phyloP scores from a whole-genome alignment of 768 basidiomycete genomes.

The Kondoa subrosea region DNA sequence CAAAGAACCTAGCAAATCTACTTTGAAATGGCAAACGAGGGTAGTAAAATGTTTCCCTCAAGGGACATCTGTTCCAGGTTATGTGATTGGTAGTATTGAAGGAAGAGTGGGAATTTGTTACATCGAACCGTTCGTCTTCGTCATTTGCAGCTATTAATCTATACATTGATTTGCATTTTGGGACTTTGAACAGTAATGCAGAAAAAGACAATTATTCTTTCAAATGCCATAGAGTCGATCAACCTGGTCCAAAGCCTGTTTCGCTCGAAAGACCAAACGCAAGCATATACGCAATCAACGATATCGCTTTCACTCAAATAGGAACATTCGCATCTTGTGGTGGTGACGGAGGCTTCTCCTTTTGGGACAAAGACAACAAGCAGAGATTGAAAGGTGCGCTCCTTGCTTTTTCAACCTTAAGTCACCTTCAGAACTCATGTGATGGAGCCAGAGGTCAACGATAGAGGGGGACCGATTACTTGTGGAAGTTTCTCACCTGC shows the following conservation, averaged over 20 bases:
- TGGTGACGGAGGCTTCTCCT: constrained; percentile 66
- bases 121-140: constrained; percentile 30
- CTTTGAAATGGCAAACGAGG: constrained; percentile 84
- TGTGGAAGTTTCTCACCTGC: constrained; percentile 71
- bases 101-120: constrained; percentile 87
- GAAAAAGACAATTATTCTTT: constrained; percentile 65
- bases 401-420: background rate
- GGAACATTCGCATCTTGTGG: constrained; percentile 75
- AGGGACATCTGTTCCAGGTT: constrained; percentile 28
- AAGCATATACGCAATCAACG: constrained; percentile 64
- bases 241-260: background rate
- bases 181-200: constrained; percentile 1
- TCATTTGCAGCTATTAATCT: constrained; percentile 7
- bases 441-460: background rate
- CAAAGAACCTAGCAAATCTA: constrained; percentile 38
- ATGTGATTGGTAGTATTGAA: constrained; percentile 35
- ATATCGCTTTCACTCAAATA: constrained; percentile 66
- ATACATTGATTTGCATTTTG: background rate
- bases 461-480: constrained; percentile 51
- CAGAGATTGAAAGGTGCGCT: constrained; percentile 70
- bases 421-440: background rate
- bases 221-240: constrained; percentile 34
- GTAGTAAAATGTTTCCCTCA: constrained; percentile 38
- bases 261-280: constrained; percentile 46
- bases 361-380: constrained; percentile 86